These are phyloP conservation scores for Fistulifera pelliculosa DNA, from an alignment of 108 stramenopile species.

Conservation along the genomic window DNA sequence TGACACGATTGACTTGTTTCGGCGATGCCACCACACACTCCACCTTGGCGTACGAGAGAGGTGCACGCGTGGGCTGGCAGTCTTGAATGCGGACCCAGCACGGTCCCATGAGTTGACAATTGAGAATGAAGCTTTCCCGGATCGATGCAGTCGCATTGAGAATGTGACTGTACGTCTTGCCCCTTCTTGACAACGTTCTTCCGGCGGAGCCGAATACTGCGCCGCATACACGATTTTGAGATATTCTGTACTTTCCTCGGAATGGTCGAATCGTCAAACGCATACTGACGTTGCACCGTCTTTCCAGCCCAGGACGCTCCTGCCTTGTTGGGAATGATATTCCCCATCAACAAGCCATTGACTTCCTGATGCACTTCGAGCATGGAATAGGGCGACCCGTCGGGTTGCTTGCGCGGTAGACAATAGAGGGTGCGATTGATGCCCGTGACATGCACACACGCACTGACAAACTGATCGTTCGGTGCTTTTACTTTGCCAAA, in stretches of 20 bases:
- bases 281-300: slow-evolving; percentile 85
- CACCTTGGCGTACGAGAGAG: slow-evolving; percentile 85
- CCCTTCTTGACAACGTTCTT: slow-evolving; percentile 63
- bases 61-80: slow-evolving; percentile 10
- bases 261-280: slow-evolving; percentile 88
- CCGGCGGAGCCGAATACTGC: slow-evolving; percentile 65
- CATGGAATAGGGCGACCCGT: slow-evolving; percentile 29
- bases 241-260: slow-evolving; percentile 88
- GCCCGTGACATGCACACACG: slow-evolving; percentile 80
- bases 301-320: slow-evolving; percentile 83
- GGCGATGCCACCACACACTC: slow-evolving; percentile 75
- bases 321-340: slow-evolving; percentile 62
- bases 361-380: slow-evolving; percentile 84
- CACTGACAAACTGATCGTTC: slow-evolving; percentile 40
- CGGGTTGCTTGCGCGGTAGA: slow-evolving; percentile 59
- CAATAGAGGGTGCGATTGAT: slow-evolving; percentile 86
- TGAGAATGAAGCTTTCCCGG: slow-evolving; percentile 92
- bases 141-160: slow-evolving; percentile 77
- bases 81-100: slow-evolving; percentile 86
- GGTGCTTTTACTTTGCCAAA: slow-evolving; percentile 84
- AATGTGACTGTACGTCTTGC: slow-evolving; percentile 77
- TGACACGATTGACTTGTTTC: slow-evolving; percentile 59
- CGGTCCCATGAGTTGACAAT: slow-evolving; percentile 95
- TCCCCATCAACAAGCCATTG: slow-evolving; percentile 51
- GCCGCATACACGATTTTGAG: slow-evolving; percentile 94